phyloP scores from a whole-genome alignment of 495 filamentous ascomycete genomes.

The Massariosphaeria phaeospora region DNA sequence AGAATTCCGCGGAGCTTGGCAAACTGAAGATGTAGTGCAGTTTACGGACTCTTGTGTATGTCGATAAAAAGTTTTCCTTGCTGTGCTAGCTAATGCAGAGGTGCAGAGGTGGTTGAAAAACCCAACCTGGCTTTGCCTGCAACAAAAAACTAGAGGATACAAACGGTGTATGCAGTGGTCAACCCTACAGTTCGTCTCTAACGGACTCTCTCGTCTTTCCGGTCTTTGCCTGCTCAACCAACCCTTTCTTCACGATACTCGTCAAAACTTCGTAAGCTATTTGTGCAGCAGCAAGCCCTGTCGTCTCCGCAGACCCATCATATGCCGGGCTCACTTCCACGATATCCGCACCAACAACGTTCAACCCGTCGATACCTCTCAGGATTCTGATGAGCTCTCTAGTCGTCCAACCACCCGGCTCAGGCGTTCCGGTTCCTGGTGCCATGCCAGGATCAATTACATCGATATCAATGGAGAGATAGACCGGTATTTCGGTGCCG shows the following conservation, averaged over 20 bases:
- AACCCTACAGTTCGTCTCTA: constrained; percentile 40
- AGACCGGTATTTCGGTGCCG: constrained; percentile 42
- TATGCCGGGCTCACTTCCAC: constrained; percentile 54
- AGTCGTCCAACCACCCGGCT: constrained; percentile 51
- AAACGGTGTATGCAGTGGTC: too few species aligned
- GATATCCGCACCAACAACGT: constrained; percentile 51
- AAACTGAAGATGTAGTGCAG: not conserved
- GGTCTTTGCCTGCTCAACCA: constrained; percentile 35
- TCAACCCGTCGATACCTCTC: constrained; percentile 45
- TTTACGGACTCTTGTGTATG: not conserved
- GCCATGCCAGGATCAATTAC: constrained; percentile 52
- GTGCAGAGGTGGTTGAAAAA: too few species aligned
- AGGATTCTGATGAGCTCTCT: constrained; percentile 50
- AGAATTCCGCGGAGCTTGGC: constrained; percentile 1
- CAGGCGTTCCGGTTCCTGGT: constrained; percentile 51
- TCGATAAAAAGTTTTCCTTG: too few species aligned
- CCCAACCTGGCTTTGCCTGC: too few species aligned
- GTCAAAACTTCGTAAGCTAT: constrained; percentile 45
- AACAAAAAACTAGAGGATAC: too few species aligned
- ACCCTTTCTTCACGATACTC: constrained; percentile 42
- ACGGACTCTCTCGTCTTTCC: constrained; percentile 11
- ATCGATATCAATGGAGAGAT: constrained; percentile 50
- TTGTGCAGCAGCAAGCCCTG: constrained; percentile 49
- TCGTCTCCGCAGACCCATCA: constrained; percentile 47
- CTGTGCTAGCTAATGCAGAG: too few species aligned